Conservation (phyloP, 441 rosid species). For the Euphorbia celastroides region DNA sequence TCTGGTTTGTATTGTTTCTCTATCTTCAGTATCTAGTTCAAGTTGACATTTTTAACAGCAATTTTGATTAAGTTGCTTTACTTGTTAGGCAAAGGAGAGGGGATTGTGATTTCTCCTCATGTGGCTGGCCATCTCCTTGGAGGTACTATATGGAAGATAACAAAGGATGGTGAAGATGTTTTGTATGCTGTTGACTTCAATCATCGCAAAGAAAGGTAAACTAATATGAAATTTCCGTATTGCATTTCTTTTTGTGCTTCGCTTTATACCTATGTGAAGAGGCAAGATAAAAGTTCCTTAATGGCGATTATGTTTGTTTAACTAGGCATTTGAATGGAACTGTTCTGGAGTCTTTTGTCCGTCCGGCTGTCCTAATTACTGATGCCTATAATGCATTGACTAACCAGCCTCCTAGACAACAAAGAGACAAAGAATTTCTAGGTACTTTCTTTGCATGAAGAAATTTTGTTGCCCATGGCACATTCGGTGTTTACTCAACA, state of each 20-base stretch:
- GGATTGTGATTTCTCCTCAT: constrained; percentile 91
- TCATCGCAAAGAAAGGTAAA: constrained; percentile 89
- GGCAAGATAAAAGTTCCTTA: constrained; percentile 9
- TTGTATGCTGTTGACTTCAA: constrained; percentile 95
- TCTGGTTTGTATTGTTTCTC: constrained; percentile 43
- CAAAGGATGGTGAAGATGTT: constrained; percentile 96
- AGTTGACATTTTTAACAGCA: background rate
- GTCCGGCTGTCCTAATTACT: constrained; percentile 92
- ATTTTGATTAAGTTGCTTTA: constrained; percentile 1
- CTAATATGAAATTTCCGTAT: constrained; percentile 6
- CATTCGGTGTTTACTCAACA: background rate
- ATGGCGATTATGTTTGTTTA: constrained; percentile 16
- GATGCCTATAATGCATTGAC: constrained; percentile 82
- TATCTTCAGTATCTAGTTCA: background rate
- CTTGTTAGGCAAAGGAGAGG: constrained; percentile 81
- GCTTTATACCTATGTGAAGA: background rate
- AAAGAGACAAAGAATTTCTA: constrained; percentile 78
- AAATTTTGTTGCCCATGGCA: background rate
- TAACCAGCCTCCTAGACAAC: constrained; percentile 70
- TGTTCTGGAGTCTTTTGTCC: constrained; percentile 75
- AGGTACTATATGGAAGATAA: constrained; percentile 93
- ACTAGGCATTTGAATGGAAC: constrained; percentile 97
- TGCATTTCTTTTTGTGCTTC: constrained; percentile 8
- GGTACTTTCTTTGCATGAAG: constrained; percentile 34
- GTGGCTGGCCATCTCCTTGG: constrained; percentile 96